Evolutionary conservation across 2,329 filamentous ascomycete genomes (phyloP), one percentile per base, ranked within the genome.

Genomic region (Neospermospora avenae): DNA sequence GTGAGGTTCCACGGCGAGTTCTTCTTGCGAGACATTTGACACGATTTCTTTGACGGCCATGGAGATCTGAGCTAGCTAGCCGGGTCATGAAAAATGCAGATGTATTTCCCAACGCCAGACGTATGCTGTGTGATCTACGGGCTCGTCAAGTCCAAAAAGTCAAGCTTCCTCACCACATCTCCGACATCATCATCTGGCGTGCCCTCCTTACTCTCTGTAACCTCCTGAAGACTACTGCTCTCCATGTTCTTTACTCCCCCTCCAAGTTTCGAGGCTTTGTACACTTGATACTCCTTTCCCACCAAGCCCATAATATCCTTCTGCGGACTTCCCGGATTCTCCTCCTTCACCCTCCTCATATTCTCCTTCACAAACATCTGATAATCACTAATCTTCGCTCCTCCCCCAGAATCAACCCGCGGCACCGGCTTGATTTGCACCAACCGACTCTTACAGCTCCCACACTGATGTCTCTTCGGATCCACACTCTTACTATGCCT

Each of bases 401-500:
- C 57, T 59, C 0, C 63, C 65, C 1, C 45, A 65, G 0, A 69
- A 42, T 53, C 63, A 3, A 75, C 77, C 44, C 89, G 79, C 0
- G 92, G 92, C 41, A 82, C 82, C 0, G 93, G 93, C 73, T 90
- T 92, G 8, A 87, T 87, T 80, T 98, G 95, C 68, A 84, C 77
- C 65, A 99, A 75, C 54, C 74, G 73, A 4, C 83, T 80, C 70
- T 86, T 88, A 73, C 93, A 98, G n/a, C 73, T 77, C 1, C 91
- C 91, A 73, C 93, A 98, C 1, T 84, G 82, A 68, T 92, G 87
- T 51, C 84, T 82, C 31, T 72, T 71, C 0, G 88, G 81, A 72
- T 97, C 86, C 66, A 98, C 90, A 71, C 90, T 95, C 75, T 88
- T 91, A 16, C 88, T 92, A 74, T 98, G 93, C 4, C 93, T 81